Conservation (phyloP, 2,329 filamentous ascomycete genomes). For the Neonectria sp. region DNA sequence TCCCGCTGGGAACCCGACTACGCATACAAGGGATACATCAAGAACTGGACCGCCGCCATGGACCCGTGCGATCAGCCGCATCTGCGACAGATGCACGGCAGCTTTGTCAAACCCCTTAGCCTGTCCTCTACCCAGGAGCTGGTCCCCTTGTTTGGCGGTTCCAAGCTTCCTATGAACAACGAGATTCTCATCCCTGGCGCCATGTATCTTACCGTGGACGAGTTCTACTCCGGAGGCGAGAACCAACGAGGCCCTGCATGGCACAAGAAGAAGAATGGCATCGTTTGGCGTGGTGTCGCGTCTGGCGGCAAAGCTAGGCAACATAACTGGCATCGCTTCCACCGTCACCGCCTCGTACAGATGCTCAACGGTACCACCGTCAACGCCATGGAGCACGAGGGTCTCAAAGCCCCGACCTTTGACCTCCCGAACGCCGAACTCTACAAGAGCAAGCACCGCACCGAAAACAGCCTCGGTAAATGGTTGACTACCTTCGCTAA, state of each 20-base stretch:
- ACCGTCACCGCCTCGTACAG: slow-evolving; percentile 79
- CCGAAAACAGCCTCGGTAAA: slow-evolving; percentile 55
- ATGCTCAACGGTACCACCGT: slow-evolving; percentile 78
- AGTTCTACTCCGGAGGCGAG: slow-evolving; percentile 71
- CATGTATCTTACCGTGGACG: slow-evolving; percentile 74
- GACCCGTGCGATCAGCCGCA: slow-evolving; percentile 73
- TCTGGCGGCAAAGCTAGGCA: slow-evolving; percentile 69
- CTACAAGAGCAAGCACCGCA: slow-evolving; percentile 59
- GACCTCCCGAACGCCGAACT: slow-evolving; percentile 59
- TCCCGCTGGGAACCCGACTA: slow-evolving; percentile 54
- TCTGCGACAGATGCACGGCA: slow-evolving; percentile 66
- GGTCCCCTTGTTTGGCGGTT: slow-evolving; percentile 74
- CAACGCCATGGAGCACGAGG: slow-evolving; percentile 59
- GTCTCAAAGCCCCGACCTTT: slow-evolving; percentile 62
- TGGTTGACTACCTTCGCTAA: slow-evolving; percentile 60
- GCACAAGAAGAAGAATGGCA: slow-evolving; percentile 68
- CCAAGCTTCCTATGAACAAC: slow-evolving; percentile 74
- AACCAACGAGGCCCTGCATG: slow-evolving; percentile 68
- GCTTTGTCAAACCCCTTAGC: slow-evolving; percentile 69
- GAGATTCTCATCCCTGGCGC: slow-evolving; percentile 76
- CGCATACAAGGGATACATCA: slow-evolving; percentile 64
- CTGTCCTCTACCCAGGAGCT: slow-evolving; percentile 68
- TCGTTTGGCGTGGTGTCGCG: slow-evolving; percentile 77
- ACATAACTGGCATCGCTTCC: slow-evolving; percentile 78
- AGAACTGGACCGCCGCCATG: slow-evolving; percentile 71